Percentiles rank a stretch among this genome's conserved stretches.
These are phyloP conservation scores for Sungouiozyma intestinalis DNA, from an alignment of 805 yeast genomes.

Conservation along the genomic window DNA sequence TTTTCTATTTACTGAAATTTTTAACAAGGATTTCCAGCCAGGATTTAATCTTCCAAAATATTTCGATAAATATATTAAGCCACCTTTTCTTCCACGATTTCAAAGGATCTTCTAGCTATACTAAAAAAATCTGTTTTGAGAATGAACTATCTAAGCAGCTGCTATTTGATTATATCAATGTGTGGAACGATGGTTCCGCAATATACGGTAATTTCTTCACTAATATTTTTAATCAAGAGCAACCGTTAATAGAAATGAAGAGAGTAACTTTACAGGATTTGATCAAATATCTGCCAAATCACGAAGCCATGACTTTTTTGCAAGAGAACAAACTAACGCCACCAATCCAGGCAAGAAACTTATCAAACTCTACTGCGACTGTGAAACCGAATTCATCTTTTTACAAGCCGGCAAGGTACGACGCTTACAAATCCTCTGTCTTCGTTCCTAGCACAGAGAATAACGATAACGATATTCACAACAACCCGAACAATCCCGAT, in stretches of 20 bases:
- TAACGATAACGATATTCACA: not conserved
- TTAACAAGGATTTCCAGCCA: constrained; percentile 24
- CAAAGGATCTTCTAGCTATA: not conserved
- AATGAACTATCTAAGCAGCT: constrained; percentile 19
- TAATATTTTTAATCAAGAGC: constrained; percentile 11
- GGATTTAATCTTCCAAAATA: constrained; percentile 28
- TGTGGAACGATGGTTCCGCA: constrained; percentile 30
- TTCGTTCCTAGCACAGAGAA: constrained; percentile 11
- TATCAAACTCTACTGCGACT: not conserved
- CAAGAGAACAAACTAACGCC: not conserved
- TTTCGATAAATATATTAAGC: constrained; percentile 23
- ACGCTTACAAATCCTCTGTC: constrained; percentile 18
- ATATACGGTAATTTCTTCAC: constrained; percentile 18
- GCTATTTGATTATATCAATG: constrained; percentile 15
- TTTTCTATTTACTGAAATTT: constrained; percentile 29
- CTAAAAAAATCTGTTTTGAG: constrained; percentile 8
- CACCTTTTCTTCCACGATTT: constrained; percentile 22
- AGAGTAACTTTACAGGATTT: constrained; percentile 7
- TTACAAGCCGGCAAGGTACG: constrained; percentile 9
- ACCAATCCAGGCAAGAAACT: not conserved
- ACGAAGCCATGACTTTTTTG: not conserved
- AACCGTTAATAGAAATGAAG: constrained; percentile 11
- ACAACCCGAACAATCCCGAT: not conserved
- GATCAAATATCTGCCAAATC: constrained; percentile 11
- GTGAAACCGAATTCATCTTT: not conserved